Evolutionary conservation across 1,139 yeast species (phyloP), one percentile per base, ranked within the genome.

Genomic region (Pichia norvegensis): DNA sequence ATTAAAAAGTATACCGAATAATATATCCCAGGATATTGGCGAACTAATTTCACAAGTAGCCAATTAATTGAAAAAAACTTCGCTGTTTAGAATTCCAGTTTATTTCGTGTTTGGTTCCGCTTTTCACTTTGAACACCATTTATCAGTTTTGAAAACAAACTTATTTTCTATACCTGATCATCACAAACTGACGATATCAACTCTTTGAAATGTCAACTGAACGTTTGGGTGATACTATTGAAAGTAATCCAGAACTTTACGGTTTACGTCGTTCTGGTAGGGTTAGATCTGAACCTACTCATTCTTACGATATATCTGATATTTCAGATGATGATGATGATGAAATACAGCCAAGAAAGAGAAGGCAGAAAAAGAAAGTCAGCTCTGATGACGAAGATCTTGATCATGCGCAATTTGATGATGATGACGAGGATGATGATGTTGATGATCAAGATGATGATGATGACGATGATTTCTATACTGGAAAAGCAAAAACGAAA

Each of bases 211-310:
- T 27, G 35, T 38, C 41, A n/a, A 36, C 10, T 3, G 47, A 47
- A 49, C 38, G 46, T 17, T 21, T 62, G n/a, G 67, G 71, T 4
- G 68, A 70, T 40, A 79, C 74, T 48, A 73, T 75, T 21, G 68
- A 68, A 45, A 65, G 70, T 45, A 79, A 87, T 63, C 97, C 98
- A 2, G 96, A 87, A 64, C 74, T 92, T 29, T 92, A 90, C 58
- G 98, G 98, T 3, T 73, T 92, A 50, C 78, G 97, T 62, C 76
- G 97, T 57, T 85, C 95, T 31, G 81, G 84, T 39, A 75, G 97
- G 56, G 81, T 86, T 20, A 76, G 81, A 54, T 65, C 57, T 41
- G 37, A 35, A 35, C 51, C 52, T 29, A 62, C 60, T 3, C 52
- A 53, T 25, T 37, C 47, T 11, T 52, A 52, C 20, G 47, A 45